Percentiles rank a stretch among this genome's conserved stretches.
phyloP scores from a whole-genome alignment of 805 yeast genomes.

The Suhomyces tanzawaensis region DNA sequence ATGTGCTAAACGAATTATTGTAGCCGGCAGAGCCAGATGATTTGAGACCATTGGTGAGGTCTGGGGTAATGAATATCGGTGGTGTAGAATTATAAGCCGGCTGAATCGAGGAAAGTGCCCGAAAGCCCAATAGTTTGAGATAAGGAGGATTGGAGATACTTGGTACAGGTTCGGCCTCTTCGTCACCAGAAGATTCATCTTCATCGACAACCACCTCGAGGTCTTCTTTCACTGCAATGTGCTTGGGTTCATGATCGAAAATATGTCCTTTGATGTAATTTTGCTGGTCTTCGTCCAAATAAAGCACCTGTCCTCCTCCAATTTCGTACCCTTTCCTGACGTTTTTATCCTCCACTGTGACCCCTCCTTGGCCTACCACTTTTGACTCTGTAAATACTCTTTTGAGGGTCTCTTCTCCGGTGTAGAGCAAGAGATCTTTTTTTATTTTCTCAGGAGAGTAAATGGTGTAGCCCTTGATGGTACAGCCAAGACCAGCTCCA shows the following conservation, averaged over 20 bases:
- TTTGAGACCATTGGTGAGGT: conserved; percentile 42
- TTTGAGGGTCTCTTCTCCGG: conserved; percentile 48
- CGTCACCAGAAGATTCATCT: background rate
- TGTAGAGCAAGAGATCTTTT: conserved; percentile 52
- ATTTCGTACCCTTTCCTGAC: conserved; percentile 13
- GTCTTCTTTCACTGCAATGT: background rate
- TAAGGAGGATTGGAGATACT: conserved; percentile 39
- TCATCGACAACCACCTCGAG: background rate
- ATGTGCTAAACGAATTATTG: conserved; percentile 62
- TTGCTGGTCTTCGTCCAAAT: conserved; percentile 23
- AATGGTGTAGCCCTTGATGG: conserved; percentile 71
- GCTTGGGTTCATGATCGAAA: conserved; percentile 31
- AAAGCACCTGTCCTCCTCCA: conserved; percentile 23
- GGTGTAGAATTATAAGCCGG: conserved; percentile 52
- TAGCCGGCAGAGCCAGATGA: conserved; percentile 36
- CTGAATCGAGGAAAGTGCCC: conserved; percentile 44
- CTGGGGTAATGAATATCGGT: conserved; percentile 67
- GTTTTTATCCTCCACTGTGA: conserved; percentile 48
- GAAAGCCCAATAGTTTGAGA: conserved; percentile 67
- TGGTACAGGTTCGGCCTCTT: background rate
- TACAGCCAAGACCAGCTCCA: conserved; percentile 49
- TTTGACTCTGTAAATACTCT: conserved; percentile 50
- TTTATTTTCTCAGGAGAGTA: conserved; percentile 52
- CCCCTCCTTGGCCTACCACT: conserved; percentile 41
- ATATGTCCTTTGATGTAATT: conserved; percentile 30